Evolutionary conservation across 495 filamentous ascomycete species (phyloP).

Genomic region (Hypoxylon rickii): DNA sequence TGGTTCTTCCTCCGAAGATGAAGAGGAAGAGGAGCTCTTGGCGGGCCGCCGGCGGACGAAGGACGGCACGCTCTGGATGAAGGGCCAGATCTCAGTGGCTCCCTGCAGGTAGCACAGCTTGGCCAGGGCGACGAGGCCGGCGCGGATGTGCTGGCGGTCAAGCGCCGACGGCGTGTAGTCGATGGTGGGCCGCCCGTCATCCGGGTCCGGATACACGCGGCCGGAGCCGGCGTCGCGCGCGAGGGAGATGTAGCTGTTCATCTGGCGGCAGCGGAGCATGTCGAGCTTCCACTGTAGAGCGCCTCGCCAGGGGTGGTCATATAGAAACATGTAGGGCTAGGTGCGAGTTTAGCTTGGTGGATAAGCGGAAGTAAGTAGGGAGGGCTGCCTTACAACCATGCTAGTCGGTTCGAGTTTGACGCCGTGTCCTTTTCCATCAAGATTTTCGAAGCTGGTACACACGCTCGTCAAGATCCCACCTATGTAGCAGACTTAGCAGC

Average conservation of each 20-base stretch:
- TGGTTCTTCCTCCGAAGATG: too few relatives aligned
- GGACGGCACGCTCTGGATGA: constrained; percentile 60
- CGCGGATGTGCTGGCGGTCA: constrained; percentile 69
- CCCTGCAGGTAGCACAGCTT: constrained; percentile 79
- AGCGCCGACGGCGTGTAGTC: constrained; percentile 70
- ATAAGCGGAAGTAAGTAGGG: not conserved
- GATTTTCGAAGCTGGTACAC: constrained; percentile 77
- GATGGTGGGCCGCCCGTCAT: constrained; percentile 64
- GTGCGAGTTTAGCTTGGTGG: not conserved
- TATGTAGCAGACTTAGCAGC: constrained; percentile 9
- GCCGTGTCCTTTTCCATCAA: constrained; percentile 83
- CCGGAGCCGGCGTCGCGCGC: constrained; percentile 74
- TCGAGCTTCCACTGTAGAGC: constrained; percentile 71
- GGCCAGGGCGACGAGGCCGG: constrained; percentile 70
- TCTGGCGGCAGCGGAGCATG: constrained; percentile 63
- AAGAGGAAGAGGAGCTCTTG: too few relatives aligned
- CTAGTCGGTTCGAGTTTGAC: constrained; percentile 73
- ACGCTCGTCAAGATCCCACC: constrained; percentile 74
- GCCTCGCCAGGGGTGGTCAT: constrained; percentile 63
- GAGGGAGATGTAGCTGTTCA: constrained; percentile 70
- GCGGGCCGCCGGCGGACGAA: constrained; percentile 77
- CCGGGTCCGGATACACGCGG: constrained; percentile 73
- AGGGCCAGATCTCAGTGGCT: constrained; percentile 74
- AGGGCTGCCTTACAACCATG: constrained; percentile 55
- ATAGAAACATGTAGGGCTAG: constrained; percentile 49